A percentile compares a stretch with the other conserved stretches of the same genome.
phyloP scores from a whole-genome alignment of 495 filamentous ascomycete genomes.

The Podospora tetraspora region DNA sequence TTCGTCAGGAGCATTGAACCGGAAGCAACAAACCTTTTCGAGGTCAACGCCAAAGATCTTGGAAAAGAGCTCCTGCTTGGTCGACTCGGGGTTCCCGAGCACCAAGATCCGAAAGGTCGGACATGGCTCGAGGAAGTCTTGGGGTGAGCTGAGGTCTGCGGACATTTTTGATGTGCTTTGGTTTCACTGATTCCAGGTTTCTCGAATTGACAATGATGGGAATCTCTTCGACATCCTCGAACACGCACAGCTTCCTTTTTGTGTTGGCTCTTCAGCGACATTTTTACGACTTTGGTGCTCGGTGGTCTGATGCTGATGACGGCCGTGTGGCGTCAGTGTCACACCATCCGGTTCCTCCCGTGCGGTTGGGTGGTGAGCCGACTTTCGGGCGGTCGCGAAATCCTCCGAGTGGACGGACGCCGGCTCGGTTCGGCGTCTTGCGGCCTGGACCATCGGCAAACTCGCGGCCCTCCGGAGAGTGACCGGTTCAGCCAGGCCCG shows the following conservation, averaged over 20 bases:
- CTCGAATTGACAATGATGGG: neutral
- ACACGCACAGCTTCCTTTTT: neutral
- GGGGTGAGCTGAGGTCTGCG: conserved; percentile 16
- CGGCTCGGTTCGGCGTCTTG: neutral
- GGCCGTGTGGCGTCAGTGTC: conserved; percentile 14
- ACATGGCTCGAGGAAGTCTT: conserved; percentile 23
- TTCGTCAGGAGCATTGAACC: neutral
- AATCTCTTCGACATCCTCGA: neutral
- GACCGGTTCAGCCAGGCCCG: neutral
- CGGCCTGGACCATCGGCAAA: neutral
- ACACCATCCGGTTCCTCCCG: conserved; percentile 10
- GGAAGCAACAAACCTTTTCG: conserved; percentile 18
- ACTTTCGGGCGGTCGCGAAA: neutral
- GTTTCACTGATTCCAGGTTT: neutral
- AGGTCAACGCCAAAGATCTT: conserved; percentile 27
- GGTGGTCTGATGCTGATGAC: conserved; percentile 22
- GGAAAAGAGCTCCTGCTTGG: conserved; percentile 29
- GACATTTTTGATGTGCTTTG: neutral
- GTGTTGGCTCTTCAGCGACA: neutral
- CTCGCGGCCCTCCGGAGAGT: neutral
- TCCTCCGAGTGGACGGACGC: neutral
- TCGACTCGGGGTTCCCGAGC: conserved; percentile 27
- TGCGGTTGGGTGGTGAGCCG: neutral
- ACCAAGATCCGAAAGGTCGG: conserved; percentile 28
- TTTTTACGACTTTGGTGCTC: neutral